A percentile compares a stretch with the other conserved stretches of the same genome.
phyloP scores from a whole-genome alignment of 23 red algal species.

The Gracilariopsis chorda region DNA sequence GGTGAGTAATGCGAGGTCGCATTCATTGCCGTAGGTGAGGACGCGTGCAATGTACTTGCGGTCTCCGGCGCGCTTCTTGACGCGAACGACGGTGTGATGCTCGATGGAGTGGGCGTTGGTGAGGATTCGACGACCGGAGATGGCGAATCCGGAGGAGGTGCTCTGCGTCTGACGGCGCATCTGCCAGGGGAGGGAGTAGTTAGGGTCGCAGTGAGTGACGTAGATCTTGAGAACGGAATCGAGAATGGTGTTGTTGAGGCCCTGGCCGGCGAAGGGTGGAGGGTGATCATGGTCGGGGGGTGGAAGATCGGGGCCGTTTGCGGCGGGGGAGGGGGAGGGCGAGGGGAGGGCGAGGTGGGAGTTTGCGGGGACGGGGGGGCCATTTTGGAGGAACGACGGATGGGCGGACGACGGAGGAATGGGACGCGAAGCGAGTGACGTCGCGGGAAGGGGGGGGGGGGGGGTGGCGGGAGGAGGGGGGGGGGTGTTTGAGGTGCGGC shows the following conservation, averaged over 20 bases:
- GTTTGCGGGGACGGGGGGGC: not conserved
- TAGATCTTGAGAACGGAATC: conserved; percentile 81
- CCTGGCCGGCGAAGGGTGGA: not conserved
- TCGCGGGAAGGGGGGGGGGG: not conserved
- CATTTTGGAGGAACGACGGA: not conserved
- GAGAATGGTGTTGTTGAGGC: conserved; percentile 9
- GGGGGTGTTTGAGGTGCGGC: not conserved
- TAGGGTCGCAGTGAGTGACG: conserved; percentile 79
- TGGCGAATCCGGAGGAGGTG: conserved; percentile 86
- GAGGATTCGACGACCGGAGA: conserved; percentile 66
- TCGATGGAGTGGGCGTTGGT: conserved; percentile 93
- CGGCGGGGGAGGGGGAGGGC: not conserved
- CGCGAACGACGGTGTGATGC: conserved; percentile 85
- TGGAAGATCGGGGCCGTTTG: not conserved
- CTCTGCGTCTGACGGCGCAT: conserved; percentile 68
- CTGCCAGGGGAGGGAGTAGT: conserved; percentile 90
- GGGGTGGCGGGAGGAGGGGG: not conserved
- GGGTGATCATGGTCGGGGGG: not conserved
- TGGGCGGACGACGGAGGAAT: not conserved
- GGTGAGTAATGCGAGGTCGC: conserved; percentile 91
- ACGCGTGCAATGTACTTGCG: conserved; percentile 73
- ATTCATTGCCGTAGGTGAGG: conserved; percentile 81
- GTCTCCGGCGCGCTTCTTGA: conserved; percentile 84
- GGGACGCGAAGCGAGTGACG: not conserved
- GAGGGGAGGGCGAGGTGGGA: not conserved